Base-by-base conservation (phyloP, 139 green algal genomes). In the Micractinium sp. region DNA sequence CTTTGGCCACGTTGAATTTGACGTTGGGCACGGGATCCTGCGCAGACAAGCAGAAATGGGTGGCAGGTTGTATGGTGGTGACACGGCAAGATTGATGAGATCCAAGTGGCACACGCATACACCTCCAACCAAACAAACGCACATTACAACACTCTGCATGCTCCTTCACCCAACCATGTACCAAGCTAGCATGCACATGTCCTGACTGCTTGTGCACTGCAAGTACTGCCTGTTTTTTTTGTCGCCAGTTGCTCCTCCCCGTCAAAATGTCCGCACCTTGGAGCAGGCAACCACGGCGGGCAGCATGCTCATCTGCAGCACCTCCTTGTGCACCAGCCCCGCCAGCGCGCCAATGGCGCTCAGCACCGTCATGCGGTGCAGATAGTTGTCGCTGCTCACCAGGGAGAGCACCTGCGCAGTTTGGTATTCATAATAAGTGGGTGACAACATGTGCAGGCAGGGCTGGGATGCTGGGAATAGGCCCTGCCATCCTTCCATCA, bases 361-460 rank as follows among this genome's bases (percentile, higher is more conserved):
- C 23, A 99, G 93, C 39, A 99, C 93, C 18, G 97, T 99, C 94
- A 99, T 98, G 76, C 98, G 94, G 93, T 99, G 98, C 79, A 99
- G 92, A 94, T 99, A 99, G 93, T 99, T 97, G 18, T 94, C 93
- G 90, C 96, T 94, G 84, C 86, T 89, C 31, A 95, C 81, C 89
- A 95, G 93, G 3, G 53, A 87, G 23, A 95, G 71, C 23, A 95
- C 92, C 90, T 93, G 88, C 47, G 47, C 47, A 56, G 47, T 9
- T 56, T 56, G 47, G 47, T 16, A 56, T 56, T 5, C 47, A 56
- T 5, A 56, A n/a, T n/a, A 5, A 56, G 47, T 56, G 47, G 47
- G 47, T 56, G 47, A 9, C 9, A 56, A 16, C 9, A 16, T 56
- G 47, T 5, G 9, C 47, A 56, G 47, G 7, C 47, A 9, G 9